Base-by-base conservation (phyloP, 495 filamentous ascomycete species). In the Penicillium pancosmium region DNA sequence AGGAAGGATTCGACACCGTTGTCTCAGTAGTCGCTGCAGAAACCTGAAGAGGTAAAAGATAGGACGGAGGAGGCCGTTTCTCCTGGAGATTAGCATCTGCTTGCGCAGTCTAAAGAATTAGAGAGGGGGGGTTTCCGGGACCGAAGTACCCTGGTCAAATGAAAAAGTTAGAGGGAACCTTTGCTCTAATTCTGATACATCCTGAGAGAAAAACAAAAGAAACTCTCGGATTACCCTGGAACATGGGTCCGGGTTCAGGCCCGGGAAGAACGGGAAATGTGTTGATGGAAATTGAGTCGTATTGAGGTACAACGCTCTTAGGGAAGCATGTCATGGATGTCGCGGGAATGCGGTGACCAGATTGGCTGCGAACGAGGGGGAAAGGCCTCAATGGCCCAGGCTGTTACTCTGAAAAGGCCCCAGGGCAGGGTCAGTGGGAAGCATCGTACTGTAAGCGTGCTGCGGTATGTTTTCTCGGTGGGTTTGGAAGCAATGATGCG, bases 401-500 rank as follows among this genome's bases (percentile, higher is more conserved):
- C 41, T 44, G 41, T 44, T 18, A 44, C 15, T n/a, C 15, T 19
- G 41, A 18, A n/a, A 19, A 44, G n/a, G 15, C 2, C 41, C n/a
- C 16, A 9, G 41, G 41, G 15, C 36, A 38, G 36, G 36, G 15
- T 38, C 36, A 38, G 36, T 38, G 36, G 49, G 27, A 52, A 31
- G 35, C 49, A 55, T 41, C 18, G 52, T 66, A 67, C 56, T 54
- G 60, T 68, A 55, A 56, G 50, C 21, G 44, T 57, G 49, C 35
- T 63, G 64, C 54, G 60, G 62, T 49, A 60, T 59, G 61, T 62
- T 57, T 63, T 59, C 54, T 62, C 58, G 57, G 64, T 62, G 54
- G 59, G 57, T 68, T 65, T 68, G 54, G 41, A 48, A 27, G 46
- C 21, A 66, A 64, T 90, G 91, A 92, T 97, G 92, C 86, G 92